Evolutionary conservation across 2,329 filamentous ascomycete species (phyloP).

Genomic region (Alternaria postmessia): DNA sequence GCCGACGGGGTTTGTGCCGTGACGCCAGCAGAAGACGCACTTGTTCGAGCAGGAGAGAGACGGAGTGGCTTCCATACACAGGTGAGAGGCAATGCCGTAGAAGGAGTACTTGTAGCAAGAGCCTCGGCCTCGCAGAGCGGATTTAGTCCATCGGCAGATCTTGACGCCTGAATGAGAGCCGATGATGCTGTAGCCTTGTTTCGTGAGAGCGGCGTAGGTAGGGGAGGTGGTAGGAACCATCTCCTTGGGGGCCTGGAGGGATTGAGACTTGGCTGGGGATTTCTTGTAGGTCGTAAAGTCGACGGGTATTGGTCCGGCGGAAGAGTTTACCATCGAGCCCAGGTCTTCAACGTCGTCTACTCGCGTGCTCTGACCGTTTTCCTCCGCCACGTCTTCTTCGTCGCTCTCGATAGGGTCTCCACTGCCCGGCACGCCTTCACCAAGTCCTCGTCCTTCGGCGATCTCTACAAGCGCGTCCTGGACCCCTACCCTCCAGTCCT

Average conservation of each 20-base stretch:
- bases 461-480: constrained; percentile 73
- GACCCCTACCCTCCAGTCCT: constrained; percentile 81
- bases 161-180: constrained; percentile 96
- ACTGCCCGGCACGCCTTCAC: constrained; percentile 77
- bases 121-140: constrained; percentile 87
- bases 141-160: constrained; percentile 99
- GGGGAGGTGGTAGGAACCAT: constrained; percentile 95
- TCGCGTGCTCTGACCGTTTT: constrained; percentile 47
- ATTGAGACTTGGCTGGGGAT: constrained; percentile 59
- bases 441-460: constrained; percentile 61
- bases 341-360: constrained; percentile 88
- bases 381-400: constrained; percentile 66
- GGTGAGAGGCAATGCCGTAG: constrained; percentile 94
- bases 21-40: constrained; percentile 98
- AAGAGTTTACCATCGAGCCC: constrained; percentile 66
- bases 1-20: constrained; percentile 95
- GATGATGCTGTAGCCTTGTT: constrained; percentile 95
- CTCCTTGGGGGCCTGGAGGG: constrained; percentile 68
- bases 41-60: constrained; percentile 97
- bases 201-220: constrained; percentile 87
- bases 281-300: constrained; percentile 81
- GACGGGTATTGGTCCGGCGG: constrained; percentile 68
- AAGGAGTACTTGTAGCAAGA: constrained; percentile 99
- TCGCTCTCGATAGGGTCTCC: constrained; percentile 87
- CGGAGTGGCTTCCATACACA: constrained; percentile 98